Evolutionary conservation across 352 stramenopile species (phyloP), one percentile per base, ranked within the genome.

Genomic region (Thalassiosira ordinaria): DNA sequence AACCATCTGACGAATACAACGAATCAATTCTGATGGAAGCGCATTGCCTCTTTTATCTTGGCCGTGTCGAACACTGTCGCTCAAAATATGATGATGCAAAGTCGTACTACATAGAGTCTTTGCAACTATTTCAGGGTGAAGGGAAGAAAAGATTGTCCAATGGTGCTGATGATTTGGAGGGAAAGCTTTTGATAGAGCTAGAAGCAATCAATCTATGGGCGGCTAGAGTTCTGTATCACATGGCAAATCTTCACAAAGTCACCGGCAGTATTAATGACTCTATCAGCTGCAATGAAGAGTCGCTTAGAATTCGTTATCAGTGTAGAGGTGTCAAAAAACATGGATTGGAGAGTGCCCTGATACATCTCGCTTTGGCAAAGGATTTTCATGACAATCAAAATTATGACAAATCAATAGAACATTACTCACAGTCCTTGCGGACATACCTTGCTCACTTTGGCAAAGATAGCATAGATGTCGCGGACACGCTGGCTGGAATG

Each of bases 181-280:
- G 39, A n/a, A 86, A 65, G 33, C 41, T 80, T 22, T 35, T 79
- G 67, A 63, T 78, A 29, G 71, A 89, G 29, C 39, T 89, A 37
- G 77, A 89, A 55, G 66, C 74, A 57, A 82, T 89, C 29, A 82
- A 89, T 61, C 77, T 86, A 20, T 84, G 75, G 74, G 63, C 74
- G 52, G 77, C 77, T 55, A 46, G 59, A 52, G 65, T 69, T 7
- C 59, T 89, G 14, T 67, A 60, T 55, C 77, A 77, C 22, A 55
- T 86, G 16, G 82, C 68, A 33, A 44, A 18, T 33, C 85, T 83
- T 76, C 73, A 84, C 70, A 79, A 69, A 79, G 57, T 27, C n/a
- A 72, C 39, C 1, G 69, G 67, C 5, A 57, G 18, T 37, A 20
- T 59, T 52, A 39, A 66, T 1, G 52, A 84, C 22, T 27, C 64